Evolutionary conservation across 2,329 filamentous ascomycete genomes (phyloP).

Genomic region (Colletotrichum sp.): DNA sequence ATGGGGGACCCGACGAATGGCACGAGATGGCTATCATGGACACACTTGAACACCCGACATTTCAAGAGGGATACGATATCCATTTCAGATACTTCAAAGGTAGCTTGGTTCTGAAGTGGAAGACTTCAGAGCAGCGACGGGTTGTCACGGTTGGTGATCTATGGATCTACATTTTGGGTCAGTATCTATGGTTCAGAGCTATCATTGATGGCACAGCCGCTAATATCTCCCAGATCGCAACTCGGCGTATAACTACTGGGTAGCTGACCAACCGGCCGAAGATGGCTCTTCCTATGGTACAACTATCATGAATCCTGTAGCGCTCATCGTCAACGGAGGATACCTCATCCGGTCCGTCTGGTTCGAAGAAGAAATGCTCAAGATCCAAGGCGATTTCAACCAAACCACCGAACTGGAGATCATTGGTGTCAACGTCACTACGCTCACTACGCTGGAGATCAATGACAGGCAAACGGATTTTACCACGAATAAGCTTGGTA

Average conservation of each 20-base stretch:
- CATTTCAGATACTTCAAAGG: constrained; percentile 13
- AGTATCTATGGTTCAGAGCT: neutral
- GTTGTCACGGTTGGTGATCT: constrained; percentile 55
- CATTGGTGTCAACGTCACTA: constrained; percentile 64
- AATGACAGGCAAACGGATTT: constrained; percentile 44
- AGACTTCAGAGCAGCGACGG: constrained; percentile 56
- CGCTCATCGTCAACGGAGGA: constrained; percentile 67
- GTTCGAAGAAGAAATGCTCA: constrained; percentile 59
- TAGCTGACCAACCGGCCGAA: constrained; percentile 54
- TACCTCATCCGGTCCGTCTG: constrained; percentile 69
- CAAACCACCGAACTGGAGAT: constrained; percentile 71
- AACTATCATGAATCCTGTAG: constrained; percentile 36
- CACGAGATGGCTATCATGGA: constrained; percentile 64
- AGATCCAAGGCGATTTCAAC: constrained; percentile 75
- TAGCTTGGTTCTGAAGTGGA: constrained; percentile 42
- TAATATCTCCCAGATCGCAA: constrained; percentile 57
- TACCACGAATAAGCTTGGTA: constrained; percentile 42
- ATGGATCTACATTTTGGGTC: constrained; percentile 61
- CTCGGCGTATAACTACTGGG: constrained; percentile 73
- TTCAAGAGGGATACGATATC: constrained; percentile 32
- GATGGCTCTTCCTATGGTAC: constrained; percentile 34
- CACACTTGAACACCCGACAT: constrained; percentile 35
- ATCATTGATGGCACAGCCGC: too few relatives aligned
- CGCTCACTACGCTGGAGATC: constrained; percentile 47
- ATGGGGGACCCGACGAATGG: constrained; percentile 64